Evolutionary conservation across 768 basidiomycete genomes (phyloP).

Genomic region (Favolaschia claudopus): DNA sequence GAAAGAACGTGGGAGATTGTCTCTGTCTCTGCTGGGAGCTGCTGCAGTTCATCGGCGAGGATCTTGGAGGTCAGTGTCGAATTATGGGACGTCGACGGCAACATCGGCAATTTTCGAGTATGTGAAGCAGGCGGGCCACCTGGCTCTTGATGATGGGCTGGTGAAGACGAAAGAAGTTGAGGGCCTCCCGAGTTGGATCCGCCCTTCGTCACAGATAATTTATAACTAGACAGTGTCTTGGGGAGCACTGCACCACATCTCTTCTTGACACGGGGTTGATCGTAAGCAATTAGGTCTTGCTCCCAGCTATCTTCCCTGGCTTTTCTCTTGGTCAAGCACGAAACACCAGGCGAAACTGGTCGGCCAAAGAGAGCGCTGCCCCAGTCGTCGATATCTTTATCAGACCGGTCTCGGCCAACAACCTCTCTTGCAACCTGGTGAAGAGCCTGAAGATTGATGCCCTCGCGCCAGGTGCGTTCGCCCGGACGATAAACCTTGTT

Average conservation of each 20-base stretch:
- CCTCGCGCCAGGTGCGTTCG: conserved; percentile 74
- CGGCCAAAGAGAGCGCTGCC: conserved; percentile 45
- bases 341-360: conserved; percentile 46
- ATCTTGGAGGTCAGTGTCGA: too few species aligned
- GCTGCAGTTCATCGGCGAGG: not conserved
- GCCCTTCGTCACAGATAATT: too few species aligned
- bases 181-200: too few species aligned
- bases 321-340: conserved; percentile 48
- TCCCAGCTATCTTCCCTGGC: conserved; percentile 50
- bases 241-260: conserved; percentile 3
- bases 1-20: conserved; percentile 2
- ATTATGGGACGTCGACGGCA: too few species aligned
- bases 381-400: conserved; percentile 60
- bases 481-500: conserved; percentile 67
- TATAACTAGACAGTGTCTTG: conserved; percentile 7
- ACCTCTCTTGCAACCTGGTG: conserved; percentile 62
- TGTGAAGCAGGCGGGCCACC: too few species aligned
- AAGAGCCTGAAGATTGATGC: conserved; percentile 54
- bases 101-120: too few species aligned
- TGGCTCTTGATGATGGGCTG: too few species aligned
- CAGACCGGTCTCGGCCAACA: conserved; percentile 58
- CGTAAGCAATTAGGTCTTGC: conserved; percentile 42
- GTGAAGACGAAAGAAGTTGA: too few species aligned
- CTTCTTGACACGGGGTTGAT: conserved; percentile 24
- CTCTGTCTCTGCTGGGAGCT: not conserved